Evolutionary conservation across 2,329 filamentous ascomycete genomes (phyloP).

Genomic region (Setomelanomma holmii): DNA sequence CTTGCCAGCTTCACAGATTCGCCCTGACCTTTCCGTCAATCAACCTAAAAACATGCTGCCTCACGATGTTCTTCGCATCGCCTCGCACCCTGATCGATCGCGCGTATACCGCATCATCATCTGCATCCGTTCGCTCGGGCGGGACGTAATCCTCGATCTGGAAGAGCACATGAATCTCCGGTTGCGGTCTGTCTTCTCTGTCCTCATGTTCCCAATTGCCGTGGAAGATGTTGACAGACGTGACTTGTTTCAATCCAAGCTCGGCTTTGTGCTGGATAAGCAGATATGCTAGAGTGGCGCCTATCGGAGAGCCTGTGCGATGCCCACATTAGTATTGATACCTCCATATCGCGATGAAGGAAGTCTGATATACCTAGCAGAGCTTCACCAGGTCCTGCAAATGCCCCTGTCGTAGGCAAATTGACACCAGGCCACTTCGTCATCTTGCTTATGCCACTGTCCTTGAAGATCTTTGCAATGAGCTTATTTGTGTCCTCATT

Average conservation of each 20-base stretch:
- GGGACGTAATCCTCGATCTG: neutral
- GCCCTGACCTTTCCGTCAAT: neutral
- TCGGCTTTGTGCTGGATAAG: constrained; percentile 14
- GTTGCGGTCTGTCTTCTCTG: neutral
- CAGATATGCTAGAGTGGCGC: constrained; percentile 7
- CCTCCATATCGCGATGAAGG: neutral
- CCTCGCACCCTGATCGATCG: neutral
- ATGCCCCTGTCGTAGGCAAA: constrained; percentile 8
- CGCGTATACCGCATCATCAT: neutral
- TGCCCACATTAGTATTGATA: neutral
- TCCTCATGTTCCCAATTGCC: neutral
- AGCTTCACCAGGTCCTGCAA: constrained; percentile 1
- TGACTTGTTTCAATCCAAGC: constrained; percentile 9
- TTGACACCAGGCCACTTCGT: constrained; percentile 21
- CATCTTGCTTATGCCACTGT: neutral
- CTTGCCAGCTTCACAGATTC: neutral
- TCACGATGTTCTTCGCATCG: neutral
- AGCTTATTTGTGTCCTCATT: constrained; percentile 11
- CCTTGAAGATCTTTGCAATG: constrained; percentile 3
- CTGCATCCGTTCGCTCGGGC: neutral
- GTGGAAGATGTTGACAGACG: constrained; percentile 7
- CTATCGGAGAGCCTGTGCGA: constrained; percentile 11
- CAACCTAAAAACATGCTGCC: neutral
- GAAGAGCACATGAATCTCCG: neutral
- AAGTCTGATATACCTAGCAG: constrained; percentile 11